Percentiles rank a stretch among this genome's conserved stretches.
These are phyloP conservation scores for Globisporangium recalcitrans DNA, from an alignment of 352 stramenopile genomes.

Conservation along the genomic window DNA sequence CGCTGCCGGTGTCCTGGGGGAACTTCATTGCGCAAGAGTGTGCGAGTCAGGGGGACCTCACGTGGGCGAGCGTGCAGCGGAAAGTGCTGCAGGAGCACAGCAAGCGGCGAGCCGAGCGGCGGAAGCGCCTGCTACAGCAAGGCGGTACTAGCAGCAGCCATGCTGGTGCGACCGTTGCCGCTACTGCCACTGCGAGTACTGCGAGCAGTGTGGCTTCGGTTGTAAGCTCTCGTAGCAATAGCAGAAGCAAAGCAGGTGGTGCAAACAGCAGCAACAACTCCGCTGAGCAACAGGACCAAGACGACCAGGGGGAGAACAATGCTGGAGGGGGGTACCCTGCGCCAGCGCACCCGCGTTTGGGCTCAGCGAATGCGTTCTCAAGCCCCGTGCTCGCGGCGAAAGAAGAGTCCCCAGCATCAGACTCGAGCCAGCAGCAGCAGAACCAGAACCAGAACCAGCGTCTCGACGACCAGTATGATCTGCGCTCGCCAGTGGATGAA, in stretches of 20 bases:
- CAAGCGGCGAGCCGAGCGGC: slow-evolving; percentile 1
- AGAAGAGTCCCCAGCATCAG: not conserved
- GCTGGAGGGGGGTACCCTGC: not conserved
- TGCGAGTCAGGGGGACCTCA: not conserved
- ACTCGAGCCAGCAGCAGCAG: no score
- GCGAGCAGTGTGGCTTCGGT: not conserved
- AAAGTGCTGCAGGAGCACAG: slow-evolving; percentile 10
- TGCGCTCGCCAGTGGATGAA: slow-evolving; percentile 1
- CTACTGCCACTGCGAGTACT: not conserved
- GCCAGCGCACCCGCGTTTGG: not conserved
- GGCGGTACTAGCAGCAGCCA: not conserved
- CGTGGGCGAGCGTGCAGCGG: slow-evolving; percentile 5
- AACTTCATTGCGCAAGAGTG: slow-evolving; percentile 7
- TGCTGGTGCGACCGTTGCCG: not conserved
- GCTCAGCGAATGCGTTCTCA: not conserved
- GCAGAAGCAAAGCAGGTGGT: not conserved
- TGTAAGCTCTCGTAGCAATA: not conserved
- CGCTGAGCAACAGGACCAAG: not conserved
- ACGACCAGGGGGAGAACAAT: not conserved
- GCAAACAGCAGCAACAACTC: not conserved
- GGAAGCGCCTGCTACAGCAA: slow-evolving; percentile 1
- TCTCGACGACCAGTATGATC: slow-evolving; percentile 4
- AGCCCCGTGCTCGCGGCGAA: slow-evolving; percentile 2
- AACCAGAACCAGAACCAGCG: not conserved
- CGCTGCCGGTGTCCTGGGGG: slow-evolving; percentile 5